Evolutionary conservation across 371 early-diverging fungal species (phyloP), one percentile per base, ranked within the genome.

Genomic region (Mucor plumbeus): DNA sequence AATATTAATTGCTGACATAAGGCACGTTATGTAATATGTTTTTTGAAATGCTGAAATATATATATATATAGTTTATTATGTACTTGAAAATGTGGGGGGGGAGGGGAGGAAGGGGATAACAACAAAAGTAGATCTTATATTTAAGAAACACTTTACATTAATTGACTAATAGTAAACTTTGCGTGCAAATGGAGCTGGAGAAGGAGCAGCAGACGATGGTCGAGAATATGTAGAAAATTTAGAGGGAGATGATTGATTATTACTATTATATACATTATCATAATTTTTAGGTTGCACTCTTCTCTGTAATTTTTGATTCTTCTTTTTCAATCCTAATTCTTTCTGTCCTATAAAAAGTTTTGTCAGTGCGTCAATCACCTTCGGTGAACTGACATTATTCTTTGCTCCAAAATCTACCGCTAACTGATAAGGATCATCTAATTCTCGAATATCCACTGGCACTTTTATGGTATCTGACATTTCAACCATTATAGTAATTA

Each of bases 381-480:
- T 64, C 7, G 35, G 36, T 3, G 53, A 21, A 4, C 43, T 38
- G n/a, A 68, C 13, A 39, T 68, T 72, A 26, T 70, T 19, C 10
- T 50, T 61, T 13, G 50, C 7, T 35, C 58, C 72, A 68, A 72
- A 64, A 7, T 57, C 50, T 2, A 36, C 4, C 1, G 72, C 72
- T 15, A 72, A 19, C 31, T 72, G 21, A 5, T 10, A 7, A 8
- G 72, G 72, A 6, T 72, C 68, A 40, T 72, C 72, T 38, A 72
- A 26, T 39, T 72, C 72, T 10, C 41, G 48, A 15, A 72, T 62
- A 3, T 44, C 53, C 7, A 68, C 68, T 4, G 38, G 19, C 0
- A 65, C 38, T 33, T 59, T 72, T 6, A 61, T 11, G 14, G 40
- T 65, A 0, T 41, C 61, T 17, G 68, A 68, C 7, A 72, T 34